phyloP scores from a whole-genome alignment of 139 green algal genomes.

The Closterium sp. region DNA sequence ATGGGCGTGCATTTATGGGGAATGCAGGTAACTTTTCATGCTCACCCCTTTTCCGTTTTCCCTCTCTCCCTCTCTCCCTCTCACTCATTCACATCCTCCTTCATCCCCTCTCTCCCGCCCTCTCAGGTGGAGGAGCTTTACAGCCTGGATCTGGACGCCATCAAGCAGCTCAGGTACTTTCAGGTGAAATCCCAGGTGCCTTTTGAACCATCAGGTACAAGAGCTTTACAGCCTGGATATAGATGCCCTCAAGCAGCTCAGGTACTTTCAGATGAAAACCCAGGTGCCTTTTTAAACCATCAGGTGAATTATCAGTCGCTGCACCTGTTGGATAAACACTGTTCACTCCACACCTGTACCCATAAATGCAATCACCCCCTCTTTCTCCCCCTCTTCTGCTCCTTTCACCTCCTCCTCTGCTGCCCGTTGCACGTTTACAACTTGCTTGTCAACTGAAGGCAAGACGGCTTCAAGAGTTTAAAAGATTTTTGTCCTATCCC shows the following conservation, averaged over 20 bases:
- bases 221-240: constrained; percentile 85
- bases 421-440: no score
- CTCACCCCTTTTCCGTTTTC: background rate
- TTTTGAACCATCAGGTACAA: constrained; percentile 68
- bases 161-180: constrained; percentile 61
- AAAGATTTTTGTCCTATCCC: no score
- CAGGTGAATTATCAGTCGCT: background rate
- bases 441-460: no score
- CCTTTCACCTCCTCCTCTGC: no score
- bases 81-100: background rate
- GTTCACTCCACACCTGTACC: background rate
- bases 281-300: background rate
- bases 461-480: no score
- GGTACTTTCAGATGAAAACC: constrained; percentile 36
- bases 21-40: background rate
- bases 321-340: background rate
- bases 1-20: background rate
- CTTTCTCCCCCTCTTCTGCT: no score
- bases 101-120: background rate
- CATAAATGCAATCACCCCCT: no score
- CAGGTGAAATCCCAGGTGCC: background rate
- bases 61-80: background rate
- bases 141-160: constrained; percentile 69
- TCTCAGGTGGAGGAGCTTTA: constrained; percentile 89
- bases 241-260: constrained; percentile 61